Conservation (phyloP, 2,329 filamentous ascomycete genomes). For the Alternaria solani region DNA sequence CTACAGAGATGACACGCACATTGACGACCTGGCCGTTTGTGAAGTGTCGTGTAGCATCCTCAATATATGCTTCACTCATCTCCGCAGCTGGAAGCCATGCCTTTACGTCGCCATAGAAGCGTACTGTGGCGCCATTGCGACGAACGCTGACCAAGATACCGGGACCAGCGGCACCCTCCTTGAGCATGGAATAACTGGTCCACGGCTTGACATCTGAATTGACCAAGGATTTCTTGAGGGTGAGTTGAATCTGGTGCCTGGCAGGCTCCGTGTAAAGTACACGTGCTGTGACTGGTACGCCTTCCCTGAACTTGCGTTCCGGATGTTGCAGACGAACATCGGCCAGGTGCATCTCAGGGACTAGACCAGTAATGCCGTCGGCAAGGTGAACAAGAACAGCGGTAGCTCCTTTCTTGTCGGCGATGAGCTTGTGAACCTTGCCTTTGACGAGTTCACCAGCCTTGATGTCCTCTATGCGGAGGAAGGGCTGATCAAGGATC, state of each 20-base stretch:
- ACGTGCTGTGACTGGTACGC: slow-evolving; percentile 81
- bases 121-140: slow-evolving; percentile 81
- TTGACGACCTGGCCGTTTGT: slow-evolving; percentile 88
- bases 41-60: slow-evolving; percentile 89
- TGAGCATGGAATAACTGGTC: slow-evolving; percentile 77
- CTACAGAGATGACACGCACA: slow-evolving; percentile 84
- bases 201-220: slow-evolving; percentile 86
- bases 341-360: slow-evolving; percentile 86
- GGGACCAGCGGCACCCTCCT: slow-evolving; percentile 77
- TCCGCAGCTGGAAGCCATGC: slow-evolving; percentile 93
- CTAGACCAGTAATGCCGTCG: slow-evolving; percentile 87
- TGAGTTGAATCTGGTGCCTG: slow-evolving; percentile 83
- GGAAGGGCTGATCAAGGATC: slow-evolving; percentile 84
- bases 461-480: slow-evolving; percentile 89
- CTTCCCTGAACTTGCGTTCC: slow-evolving; percentile 94
- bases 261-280: slow-evolving; percentile 80
- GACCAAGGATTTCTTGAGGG: slow-evolving; percentile 91
- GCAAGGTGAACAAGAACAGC: slow-evolving; percentile 84
- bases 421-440: slow-evolving; percentile 82
- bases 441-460: slow-evolving; percentile 83
- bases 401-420: slow-evolving; percentile 78
- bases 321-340: slow-evolving; percentile 89
- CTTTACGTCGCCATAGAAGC: slow-evolving; percentile 85
- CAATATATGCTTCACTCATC: slow-evolving; percentile 97
- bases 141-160: slow-evolving; percentile 88